Base-by-base conservation (phyloP, 2,329 filamentous ascomycete genomes). In the Alternaria tenuissima region DNA sequence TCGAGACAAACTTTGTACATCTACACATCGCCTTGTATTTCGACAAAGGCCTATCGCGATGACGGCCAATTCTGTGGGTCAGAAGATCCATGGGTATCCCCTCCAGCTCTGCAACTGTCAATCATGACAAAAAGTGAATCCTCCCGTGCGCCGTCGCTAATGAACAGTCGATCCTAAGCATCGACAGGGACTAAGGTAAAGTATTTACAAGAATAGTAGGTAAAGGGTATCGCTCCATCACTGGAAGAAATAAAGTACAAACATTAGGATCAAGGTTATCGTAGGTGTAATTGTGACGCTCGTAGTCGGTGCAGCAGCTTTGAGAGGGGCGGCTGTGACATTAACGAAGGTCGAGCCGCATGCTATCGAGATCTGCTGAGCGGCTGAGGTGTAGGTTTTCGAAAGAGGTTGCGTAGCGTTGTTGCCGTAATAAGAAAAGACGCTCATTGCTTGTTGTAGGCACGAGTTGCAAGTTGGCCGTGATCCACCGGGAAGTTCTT, bases 401-500 rank as follows among this genome's bases (percentile, higher is more conserved):
- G 86, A 86, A 47, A 98, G 85, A 7, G 88, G 86, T 67, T 91
- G 88, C 4, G 82, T 85, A 36, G 86, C 82, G 68, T 93, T 87
- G 14, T 85, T 83, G 0, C 91, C 88, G 30, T 89, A 90, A 0
- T 86, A 79, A 54, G 91, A 88, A 78, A 91, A 97, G 18, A 96
- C 86, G 26, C 84, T 84, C 93, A 98, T 96, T 5, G 91, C 94
- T 62, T 91, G 83, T 72, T 89, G 84, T 43, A 95, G 83, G 76
- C 95, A 98, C 41, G 81, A 81, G 68, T 87, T 89, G 81, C 95
- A 99, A 1, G 81, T 87, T 1, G 93, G 92, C n/a, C 84, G 82
- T 26, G 89, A 87, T 22, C 85, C 85, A 14, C 82, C 83, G 0
- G 92, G 91, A 12, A 97, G 81, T 0, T 83, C 78, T 41, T 89